Evolutionary conservation across 139 green algal genomes (phyloP).

Genomic region (Medakamo hakoo): DNA sequence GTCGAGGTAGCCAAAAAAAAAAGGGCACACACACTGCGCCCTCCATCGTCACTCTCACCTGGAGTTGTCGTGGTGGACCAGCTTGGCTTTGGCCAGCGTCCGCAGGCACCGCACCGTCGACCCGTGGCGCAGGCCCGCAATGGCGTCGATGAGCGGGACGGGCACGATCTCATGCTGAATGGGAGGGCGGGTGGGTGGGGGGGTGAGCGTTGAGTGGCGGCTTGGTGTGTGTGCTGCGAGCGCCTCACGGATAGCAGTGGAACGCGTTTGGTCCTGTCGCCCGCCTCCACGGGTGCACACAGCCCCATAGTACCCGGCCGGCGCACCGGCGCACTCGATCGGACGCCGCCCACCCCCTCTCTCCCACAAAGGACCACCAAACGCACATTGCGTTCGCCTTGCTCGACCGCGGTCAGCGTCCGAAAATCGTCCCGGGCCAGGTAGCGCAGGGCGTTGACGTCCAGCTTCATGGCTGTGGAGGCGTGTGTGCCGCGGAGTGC

Average conservation of each 20-base stretch:
- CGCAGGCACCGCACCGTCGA: conserved; percentile 63
- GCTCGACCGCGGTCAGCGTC: conserved; percentile 86
- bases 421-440: conserved; percentile 88
- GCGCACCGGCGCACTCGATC: no score
- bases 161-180: conserved; percentile 92
- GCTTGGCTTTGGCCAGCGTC: conserved; percentile 80
- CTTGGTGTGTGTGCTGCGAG: neutral
- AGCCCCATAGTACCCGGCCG: no score
- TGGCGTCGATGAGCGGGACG: conserved; percentile 68
- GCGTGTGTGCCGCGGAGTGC: no score
- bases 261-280: neutral
- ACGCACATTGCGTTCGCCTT: conserved; percentile 91
- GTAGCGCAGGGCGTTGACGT: conserved; percentile 90
- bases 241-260: neutral
- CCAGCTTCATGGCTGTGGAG: conserved; percentile 78
- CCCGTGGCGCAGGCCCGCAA: conserved; percentile 80
- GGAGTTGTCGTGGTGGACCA: conserved; percentile 86
- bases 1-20: no score
- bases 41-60: conserved; percentile 24
- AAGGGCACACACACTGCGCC: no score
- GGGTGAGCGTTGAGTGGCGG: neutral
- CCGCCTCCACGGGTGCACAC: neutral
- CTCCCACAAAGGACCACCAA: neutral
- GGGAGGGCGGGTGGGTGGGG: no score
- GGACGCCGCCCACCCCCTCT: neutral